These are phyloP conservation scores for Aureobasidium namibiae DNA, from an alignment of 2,329 filamentous ascomycete species.

Conservation along the genomic window DNA sequence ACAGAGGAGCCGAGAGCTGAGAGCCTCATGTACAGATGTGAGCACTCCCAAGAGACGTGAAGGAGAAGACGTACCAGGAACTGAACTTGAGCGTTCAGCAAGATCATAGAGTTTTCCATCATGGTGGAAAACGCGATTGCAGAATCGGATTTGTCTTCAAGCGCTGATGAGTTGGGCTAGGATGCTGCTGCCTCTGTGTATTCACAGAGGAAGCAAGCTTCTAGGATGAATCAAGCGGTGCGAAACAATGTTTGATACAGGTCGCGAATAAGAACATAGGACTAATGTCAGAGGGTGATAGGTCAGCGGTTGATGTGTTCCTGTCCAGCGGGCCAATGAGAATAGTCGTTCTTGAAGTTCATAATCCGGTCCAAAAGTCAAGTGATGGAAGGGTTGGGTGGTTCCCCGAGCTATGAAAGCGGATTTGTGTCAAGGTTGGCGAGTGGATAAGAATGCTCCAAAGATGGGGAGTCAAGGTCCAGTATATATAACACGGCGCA, in stretches of 20 bases:
- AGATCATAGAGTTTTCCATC: conserved; percentile 37
- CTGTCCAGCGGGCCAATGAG: conserved; percentile 37
- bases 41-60: conserved; percentile 19
- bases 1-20: background rate
- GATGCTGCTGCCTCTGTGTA: background rate
- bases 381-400: background rate
- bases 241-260: background rate
- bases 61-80: conserved; percentile 36
- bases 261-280: background rate
- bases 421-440: background rate
- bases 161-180: background rate
- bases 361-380: conserved; percentile 4
- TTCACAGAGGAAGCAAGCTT: background rate
- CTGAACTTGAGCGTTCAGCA: conserved; percentile 41
- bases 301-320: conserved; percentile 36
- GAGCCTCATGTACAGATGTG: background rate
- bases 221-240: background rate
- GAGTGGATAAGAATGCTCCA: background rate
- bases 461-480: background rate
- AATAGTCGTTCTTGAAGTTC: conserved; percentile 13
- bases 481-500: background rate
- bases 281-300: background rate
- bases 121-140: background rate
- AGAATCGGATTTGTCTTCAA: background rate
- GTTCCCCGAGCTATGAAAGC: background rate